Evolutionary conservation across 345 rosid species (phyloP).

Genomic region (Brassica nigra): DNA sequence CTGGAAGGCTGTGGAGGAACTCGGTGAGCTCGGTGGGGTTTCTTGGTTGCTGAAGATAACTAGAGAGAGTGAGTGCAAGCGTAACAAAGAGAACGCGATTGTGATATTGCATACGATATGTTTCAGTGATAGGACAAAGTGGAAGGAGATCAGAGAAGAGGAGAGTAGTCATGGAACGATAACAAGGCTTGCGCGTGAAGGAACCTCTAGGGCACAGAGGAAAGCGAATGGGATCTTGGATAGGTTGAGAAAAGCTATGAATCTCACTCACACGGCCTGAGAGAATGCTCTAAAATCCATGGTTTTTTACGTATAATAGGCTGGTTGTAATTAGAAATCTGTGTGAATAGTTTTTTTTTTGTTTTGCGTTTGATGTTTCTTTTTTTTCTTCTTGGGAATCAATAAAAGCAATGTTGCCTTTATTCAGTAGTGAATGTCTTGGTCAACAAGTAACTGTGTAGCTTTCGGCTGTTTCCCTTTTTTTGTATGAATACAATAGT

Average conservation of each 20-base stretch:
- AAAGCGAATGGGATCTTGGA: conserved; percentile 84
- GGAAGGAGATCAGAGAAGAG: conserved; percentile 79
- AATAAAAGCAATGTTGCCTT: conserved; percentile 30
- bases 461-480: conserved; percentile 18
- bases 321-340: conserved; percentile 24
- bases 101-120: conserved; percentile 77
- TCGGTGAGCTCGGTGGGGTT: conserved; percentile 69
- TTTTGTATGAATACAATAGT: neutral
- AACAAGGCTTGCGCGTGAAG: conserved; percentile 73
- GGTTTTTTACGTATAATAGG: conserved; percentile 24
- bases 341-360: conserved; percentile 27
- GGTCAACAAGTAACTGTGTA: conserved; percentile 29
- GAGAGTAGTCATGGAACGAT: conserved; percentile 63
- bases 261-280: conserved; percentile 88
- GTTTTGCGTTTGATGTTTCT: conserved; percentile 8
- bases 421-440: conserved; percentile 21
- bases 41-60: conserved; percentile 70
- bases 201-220: conserved; percentile 93
- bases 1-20: conserved; percentile 73
- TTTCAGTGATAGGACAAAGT: conserved; percentile 70
- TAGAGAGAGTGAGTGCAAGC: conserved; percentile 73
- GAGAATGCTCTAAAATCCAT: neutral
- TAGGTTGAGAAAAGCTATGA: conserved; percentile 64
- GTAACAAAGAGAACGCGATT: conserved; percentile 85
- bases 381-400: conserved; percentile 11